phyloP scores from a whole-genome alignment of 805 yeast species.

The Yarrowia divulgata region DNA sequence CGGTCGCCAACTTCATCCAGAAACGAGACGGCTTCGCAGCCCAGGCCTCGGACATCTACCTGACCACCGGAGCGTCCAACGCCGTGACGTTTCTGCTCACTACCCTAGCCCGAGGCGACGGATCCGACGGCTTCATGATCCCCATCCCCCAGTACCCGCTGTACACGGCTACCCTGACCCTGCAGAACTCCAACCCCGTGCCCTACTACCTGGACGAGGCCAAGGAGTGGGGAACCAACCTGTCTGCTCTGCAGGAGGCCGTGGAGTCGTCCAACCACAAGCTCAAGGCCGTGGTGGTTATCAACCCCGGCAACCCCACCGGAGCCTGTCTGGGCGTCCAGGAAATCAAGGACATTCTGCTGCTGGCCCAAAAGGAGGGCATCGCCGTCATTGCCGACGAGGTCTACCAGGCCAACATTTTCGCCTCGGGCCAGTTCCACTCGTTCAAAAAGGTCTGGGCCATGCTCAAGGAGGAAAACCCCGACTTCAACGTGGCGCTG shows the following conservation, averaged over 20 bases:
- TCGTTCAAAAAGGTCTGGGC: slow-evolving; percentile 84
- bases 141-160: slow-evolving; percentile 99
- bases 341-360: slow-evolving; percentile 73
- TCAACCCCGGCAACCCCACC: slow-evolving; percentile 99
- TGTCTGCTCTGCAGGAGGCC: slow-evolving; percentile 53
- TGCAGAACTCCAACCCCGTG: slow-evolving; percentile 80
- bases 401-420: slow-evolving; percentile 94
- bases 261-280: slow-evolving; percentile 45
- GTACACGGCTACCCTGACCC: slow-evolving; percentile 91
- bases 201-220: slow-evolving; percentile 87
- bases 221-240: slow-evolving; percentile 82
- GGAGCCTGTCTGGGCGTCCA: slow-evolving; percentile 77
- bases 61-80: slow-evolving; percentile 94
- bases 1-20: slow-evolving; percentile 81
- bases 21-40: slow-evolving; percentile 79
- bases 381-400: slow-evolving; percentile 94
- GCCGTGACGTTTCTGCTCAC: slow-evolving; percentile 85
- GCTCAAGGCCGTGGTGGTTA: slow-evolving; percentile 85
- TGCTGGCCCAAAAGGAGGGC: slow-evolving; percentile 83
- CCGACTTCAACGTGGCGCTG: slow-evolving; percentile 74
- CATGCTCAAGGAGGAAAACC: slow-evolving; percentile 61
- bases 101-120: slow-evolving; percentile 68
- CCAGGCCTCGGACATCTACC: slow-evolving; percentile 73
- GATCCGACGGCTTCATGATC: slow-evolving; percentile 77
- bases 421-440: slow-evolving; percentile 71